Conservation (phyloP, 306 rosid genomes). For the Cucurbita moschata region DNA sequence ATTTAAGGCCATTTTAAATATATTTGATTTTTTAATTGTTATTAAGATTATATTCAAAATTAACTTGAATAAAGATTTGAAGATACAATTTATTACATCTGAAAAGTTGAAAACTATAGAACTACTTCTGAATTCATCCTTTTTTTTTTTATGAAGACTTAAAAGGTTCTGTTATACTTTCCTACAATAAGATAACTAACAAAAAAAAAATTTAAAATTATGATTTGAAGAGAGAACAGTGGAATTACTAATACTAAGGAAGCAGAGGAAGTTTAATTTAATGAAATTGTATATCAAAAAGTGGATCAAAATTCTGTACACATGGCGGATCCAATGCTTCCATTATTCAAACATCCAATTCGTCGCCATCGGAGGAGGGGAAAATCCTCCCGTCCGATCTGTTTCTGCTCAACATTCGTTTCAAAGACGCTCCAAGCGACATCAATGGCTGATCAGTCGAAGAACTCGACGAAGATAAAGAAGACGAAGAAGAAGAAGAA, state of each 20-base stretch:
- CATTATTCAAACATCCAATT: neutral
- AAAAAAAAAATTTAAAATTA: no score
- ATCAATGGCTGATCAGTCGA: neutral
- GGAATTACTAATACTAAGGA: neutral
- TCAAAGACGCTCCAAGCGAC: constrained; percentile 6
- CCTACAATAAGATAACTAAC: no score
- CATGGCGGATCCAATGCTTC: neutral
- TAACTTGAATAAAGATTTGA: no score
- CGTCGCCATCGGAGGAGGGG: neutral
- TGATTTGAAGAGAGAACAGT: neutral
- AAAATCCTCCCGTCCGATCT: constrained; percentile 9
- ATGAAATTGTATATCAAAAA: neutral
- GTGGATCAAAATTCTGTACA: neutral
- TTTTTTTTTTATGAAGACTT: no score
- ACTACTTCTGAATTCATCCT: no score
- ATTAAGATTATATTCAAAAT: no score
- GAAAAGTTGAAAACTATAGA: no score
- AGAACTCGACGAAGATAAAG: neutral
- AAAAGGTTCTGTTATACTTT: no score
- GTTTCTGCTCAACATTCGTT: constrained; percentile 11
- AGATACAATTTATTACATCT: no score
- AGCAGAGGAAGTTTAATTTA: neutral
- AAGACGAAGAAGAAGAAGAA: neutral
- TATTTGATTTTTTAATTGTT: no score
- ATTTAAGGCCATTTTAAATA: no score